Evolutionary conservation across 2,329 filamentous ascomycete genomes (phyloP), one percentile per base, ranked within the genome.

Genomic region (Aureobasidium sp.): DNA sequence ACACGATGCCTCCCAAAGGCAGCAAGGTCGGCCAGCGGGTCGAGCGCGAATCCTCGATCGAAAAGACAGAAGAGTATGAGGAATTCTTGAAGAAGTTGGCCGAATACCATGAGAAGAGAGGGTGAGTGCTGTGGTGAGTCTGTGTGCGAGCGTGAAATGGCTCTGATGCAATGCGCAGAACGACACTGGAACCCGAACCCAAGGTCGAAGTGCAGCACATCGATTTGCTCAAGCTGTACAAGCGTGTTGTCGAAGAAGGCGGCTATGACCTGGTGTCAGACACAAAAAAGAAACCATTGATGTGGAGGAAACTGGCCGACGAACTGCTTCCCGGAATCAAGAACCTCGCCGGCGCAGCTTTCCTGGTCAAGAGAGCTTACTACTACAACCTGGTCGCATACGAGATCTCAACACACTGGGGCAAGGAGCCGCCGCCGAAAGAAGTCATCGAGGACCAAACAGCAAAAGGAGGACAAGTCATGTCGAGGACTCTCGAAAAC

Each of bases 311-410:
- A 61, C 79, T 95, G 62, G 87, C 85, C 11, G 78, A 83, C 50
- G 84, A 90, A 61, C 84, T 95, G 54, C 81, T 87, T 45, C 80
- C 90, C 58, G 82, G 82, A 64, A 83, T 83, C 53, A 78, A 79
- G 62, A 90, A 91, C 64, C 82, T 88, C 56, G 79, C 88, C 6
- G 88, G 88, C n/a, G 82, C 89, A 55, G 89, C 88, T 12, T 95
- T 94, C 70, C 80, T 86, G 55, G 74, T 95, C 53, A 95, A 95
- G 72, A 85, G 86, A 53, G 83, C 86, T 58, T 95, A 93, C 72
- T 94, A 94, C 74, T 90, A 89, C 68, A 89, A 91, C 63, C 79
- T 95, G 39, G 85, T 86, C 11, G 89, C 90, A 1, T 95, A 86
- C 69, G 90, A 95, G 70, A 93, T 95, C 63, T 81, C 80, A 41